Evolutionary conservation across 2,329 filamentous ascomycete genomes (phyloP).

Genomic region (Colletotrichum sp.): DNA sequence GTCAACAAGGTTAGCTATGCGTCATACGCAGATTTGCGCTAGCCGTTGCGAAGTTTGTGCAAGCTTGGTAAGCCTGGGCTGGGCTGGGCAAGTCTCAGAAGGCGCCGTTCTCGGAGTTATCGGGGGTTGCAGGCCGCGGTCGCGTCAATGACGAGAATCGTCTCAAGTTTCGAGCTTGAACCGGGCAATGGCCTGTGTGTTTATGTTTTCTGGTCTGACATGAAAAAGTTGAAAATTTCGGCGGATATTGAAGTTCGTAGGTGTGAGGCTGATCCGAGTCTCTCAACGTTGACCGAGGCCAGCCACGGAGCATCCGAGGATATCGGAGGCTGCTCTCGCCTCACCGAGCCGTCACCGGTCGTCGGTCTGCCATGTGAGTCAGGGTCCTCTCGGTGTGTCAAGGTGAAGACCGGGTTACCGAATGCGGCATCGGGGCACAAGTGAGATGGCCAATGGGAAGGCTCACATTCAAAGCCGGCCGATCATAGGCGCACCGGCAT

Average conservation of each 20-base stretch:
- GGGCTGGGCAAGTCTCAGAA: background rate
- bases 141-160: background rate
- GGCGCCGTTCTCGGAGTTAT: conserved; percentile 1
- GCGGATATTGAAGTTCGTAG: background rate
- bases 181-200: background rate
- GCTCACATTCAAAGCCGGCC: background rate
- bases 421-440: background rate
- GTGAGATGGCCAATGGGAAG: background rate
- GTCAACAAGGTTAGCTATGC: background rate
- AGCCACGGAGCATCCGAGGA: background rate
- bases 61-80: background rate
- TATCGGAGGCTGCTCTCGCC: background rate
- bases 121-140: background rate
- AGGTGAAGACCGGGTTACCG: background rate
- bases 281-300: background rate
- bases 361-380: background rate
- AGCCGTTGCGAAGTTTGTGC: background rate
- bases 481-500: background rate
- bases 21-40: background rate
- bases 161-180: background rate
- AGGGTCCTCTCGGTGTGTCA: background rate
- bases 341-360: background rate
- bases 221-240: too few species aligned
- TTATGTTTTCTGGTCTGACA: background rate
- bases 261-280: background rate